Base-by-base conservation (phyloP, 805 yeast genomes). In the Candida palmyrensis region DNA sequence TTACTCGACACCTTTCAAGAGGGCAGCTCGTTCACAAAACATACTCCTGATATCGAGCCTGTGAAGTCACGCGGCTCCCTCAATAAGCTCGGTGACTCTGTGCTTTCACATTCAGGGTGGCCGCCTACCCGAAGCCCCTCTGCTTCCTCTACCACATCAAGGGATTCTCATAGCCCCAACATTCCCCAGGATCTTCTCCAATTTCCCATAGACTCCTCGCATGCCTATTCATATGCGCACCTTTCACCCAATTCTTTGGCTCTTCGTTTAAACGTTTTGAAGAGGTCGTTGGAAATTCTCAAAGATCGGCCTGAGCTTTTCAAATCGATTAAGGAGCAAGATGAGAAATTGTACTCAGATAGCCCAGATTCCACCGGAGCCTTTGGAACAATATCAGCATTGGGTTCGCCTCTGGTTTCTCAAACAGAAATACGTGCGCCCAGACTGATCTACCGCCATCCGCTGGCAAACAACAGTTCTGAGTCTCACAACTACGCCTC, bases 161-260 rank as follows among this genome's bases (percentile, higher is more conserved):
- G 22, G 6, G 25, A 18, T 6, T 8, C 21, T 12, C 4, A 10
- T 10, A 9, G 13, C 22, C 11, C 16, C 6, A 28, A 12, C 21
- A 15, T 20, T 9, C 6, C 29, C 15, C 30, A 40, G 13, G 71
- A 79, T 35, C 65, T 82, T 13, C 51, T 79, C 25, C 71, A 68
- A 40, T 81, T 85, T 48, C 87, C 90, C 4, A 76, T 78, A 17
- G 88, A 82, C 44, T 82, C 92, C 9, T 75, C 92, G 1, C 89
- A 83, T 51, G 82, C 94, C 2, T 86, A 82, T 50, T 84, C 95
- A 0, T 86, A 86, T 52, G 86, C 92, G 3, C 84, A 82, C 34
- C 59, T 85, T 36, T 79, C 90, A 1, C 92, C 89, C 7, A 82
- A 83, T 50, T 81, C 94, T 1, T 56, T 86, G 36, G 85, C 92